Percentiles rank a stretch among this genome's conserved stretches.
Evolutionary conservation across 371 early-diverging fungal species (phyloP).

Genomic region (Zancudomyces culisetae): DNA sequence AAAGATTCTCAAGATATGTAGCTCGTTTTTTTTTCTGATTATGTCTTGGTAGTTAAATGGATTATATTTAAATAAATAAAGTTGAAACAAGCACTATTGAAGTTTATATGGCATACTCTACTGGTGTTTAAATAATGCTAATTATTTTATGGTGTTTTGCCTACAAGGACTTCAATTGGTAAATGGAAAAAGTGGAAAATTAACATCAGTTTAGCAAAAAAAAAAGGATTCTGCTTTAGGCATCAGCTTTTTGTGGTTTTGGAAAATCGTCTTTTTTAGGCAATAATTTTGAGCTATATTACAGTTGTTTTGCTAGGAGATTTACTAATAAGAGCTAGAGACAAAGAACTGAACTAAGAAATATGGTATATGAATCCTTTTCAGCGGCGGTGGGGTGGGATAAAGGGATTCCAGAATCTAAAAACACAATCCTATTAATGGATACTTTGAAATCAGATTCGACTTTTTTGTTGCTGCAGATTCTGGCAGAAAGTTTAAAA

Average conservation of each 20-base stretch:
- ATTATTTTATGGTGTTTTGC: too few relatives aligned
- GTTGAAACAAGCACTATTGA: too few relatives aligned
- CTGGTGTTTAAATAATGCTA: too few relatives aligned
- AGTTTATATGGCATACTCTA: too few relatives aligned
- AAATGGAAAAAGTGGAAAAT: not conserved
- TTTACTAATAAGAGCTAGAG: not conserved
- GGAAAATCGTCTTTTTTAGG: not conserved
- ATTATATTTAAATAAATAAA: too few relatives aligned
- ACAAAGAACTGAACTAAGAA: not conserved
- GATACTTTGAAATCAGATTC: conserved; percentile 1
- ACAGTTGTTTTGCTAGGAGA: too few relatives aligned
- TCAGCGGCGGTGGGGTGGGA: not conserved
- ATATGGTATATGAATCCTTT: conserved; percentile 2
- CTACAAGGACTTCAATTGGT: not conserved
- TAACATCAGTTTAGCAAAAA: not conserved
- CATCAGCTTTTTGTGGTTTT: not conserved
- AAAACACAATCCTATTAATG: not conserved
- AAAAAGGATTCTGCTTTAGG: not conserved
- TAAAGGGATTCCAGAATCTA: not conserved
- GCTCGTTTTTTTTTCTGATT: too few relatives aligned
- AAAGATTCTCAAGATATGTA: too few relatives aligned
- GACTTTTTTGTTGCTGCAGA: not conserved
- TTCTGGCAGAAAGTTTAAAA: not conserved
- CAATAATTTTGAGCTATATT: not conserved
- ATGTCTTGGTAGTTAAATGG: too few relatives aligned